Percentiles rank a stretch among this genome's conserved stretches.
Evolutionary conservation across 345 rosid genomes (phyloP).

Genomic region (Kernera saxatilis): DNA sequence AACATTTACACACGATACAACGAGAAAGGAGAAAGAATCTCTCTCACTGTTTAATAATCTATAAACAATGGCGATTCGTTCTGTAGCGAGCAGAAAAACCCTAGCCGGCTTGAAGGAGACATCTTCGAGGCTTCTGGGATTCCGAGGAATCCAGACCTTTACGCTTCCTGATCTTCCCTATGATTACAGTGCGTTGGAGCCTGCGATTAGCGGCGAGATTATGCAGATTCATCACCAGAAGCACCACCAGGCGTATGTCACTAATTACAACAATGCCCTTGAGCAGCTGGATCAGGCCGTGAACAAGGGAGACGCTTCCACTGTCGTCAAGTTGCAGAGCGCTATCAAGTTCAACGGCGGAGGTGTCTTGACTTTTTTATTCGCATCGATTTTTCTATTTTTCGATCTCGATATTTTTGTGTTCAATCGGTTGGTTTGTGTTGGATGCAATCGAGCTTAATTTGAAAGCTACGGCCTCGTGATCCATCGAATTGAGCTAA

Average conservation of each 20-base stretch:
- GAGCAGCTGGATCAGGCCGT: slow-evolving; percentile 73
- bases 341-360: slow-evolving; percentile 98
- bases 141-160: slow-evolving; percentile 41
- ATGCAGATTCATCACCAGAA: slow-evolving; percentile 98
- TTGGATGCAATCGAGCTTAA: not conserved
- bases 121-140: not conserved
- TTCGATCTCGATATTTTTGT: not conserved
- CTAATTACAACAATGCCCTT: slow-evolving; percentile 83
- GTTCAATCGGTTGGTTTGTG: not conserved
- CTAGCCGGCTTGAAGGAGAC: slow-evolving; percentile 31
- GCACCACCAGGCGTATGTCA: slow-evolving; percentile 87
- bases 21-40: not conserved
- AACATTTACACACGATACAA: too few species aligned
- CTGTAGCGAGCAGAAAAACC: slow-evolving; percentile 37
- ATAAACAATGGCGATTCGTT: slow-evolving; percentile 63
- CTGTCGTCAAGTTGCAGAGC: slow-evolving; percentile 70
- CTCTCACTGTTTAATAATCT: not conserved
- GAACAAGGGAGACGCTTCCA: slow-evolving; percentile 55
- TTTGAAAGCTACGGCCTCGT: not conserved
- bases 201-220: slow-evolving; percentile 86
- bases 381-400: not conserved
- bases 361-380: slow-evolving; percentile 37
- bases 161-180: slow-evolving; percentile 90
- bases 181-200: slow-evolving; percentile 86
- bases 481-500: not conserved